Percentiles rank a stretch among this genome's conserved stretches.
These are phyloP conservation scores for Albugo laibachii DNA, from an alignment of 352 stramenopile genomes.

Conservation along the genomic window DNA sequence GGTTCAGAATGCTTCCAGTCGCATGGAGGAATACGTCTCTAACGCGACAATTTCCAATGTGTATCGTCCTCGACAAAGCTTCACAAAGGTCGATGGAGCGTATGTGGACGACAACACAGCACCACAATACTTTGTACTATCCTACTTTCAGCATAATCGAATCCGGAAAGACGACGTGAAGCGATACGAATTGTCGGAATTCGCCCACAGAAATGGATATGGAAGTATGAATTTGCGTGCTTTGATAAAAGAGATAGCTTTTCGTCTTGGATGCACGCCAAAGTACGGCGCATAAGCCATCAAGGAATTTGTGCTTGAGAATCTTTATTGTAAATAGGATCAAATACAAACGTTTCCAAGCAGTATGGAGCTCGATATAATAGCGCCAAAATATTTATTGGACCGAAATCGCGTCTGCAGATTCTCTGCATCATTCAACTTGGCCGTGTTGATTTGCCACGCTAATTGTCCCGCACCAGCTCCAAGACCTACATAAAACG, in stretches of 20 bases:
- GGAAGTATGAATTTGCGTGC: conserved; percentile 46
- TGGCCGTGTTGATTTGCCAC: conserved; percentile 93
- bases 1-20: neutral
- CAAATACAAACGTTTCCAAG: conserved; percentile 20
- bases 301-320: too few relatives aligned
- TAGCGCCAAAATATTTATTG: conserved; percentile 81
- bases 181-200: conserved; percentile 23
- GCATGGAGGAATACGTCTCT: neutral
- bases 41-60: conserved; percentile 11
- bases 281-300: conserved; percentile 50
- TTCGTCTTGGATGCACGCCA: conserved; percentile 44
- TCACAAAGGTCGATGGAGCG: conserved; percentile 29
- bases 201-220: conserved; percentile 31
- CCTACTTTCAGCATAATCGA: conserved; percentile 35
- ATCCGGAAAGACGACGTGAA: conserved; percentile 35
- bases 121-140: conserved; percentile 21
- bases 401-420: conserved; percentile 86
- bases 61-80: conserved; percentile 43
- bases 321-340: too few relatives aligned
- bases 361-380: conserved; percentile 71
- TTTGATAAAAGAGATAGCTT: conserved; percentile 61
- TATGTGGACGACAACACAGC: conserved; percentile 11
- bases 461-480: conserved; percentile 82
- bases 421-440: conserved; percentile 88
- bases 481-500: conserved; percentile 81